A percentile compares a stretch with the other conserved stretches of the same genome.
phyloP scores from a whole-genome alignment of 2,329 filamentous ascomycete genomes.

The Helicocarpus griseus region DNA sequence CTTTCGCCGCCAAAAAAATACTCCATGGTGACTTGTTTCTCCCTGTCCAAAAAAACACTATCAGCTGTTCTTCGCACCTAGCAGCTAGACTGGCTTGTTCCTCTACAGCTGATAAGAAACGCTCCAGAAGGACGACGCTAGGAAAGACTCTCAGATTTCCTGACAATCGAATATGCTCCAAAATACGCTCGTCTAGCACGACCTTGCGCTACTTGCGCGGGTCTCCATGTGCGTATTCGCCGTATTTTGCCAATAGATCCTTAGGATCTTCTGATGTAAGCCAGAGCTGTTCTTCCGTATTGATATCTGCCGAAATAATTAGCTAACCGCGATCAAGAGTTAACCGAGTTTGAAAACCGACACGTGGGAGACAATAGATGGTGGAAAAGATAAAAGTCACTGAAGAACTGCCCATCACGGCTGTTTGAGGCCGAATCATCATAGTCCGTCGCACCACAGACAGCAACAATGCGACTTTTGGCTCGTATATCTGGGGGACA shows the following conservation, averaged over 20 bases:
- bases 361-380: background rate
- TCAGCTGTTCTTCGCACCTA: background rate
- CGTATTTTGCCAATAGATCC: constrained; percentile 10
- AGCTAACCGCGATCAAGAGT: too few relatives aligned
- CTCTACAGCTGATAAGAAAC: background rate
- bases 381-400: background rate
- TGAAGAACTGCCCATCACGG: background rate
- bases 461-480: background rate
- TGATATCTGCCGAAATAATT: too few relatives aligned
- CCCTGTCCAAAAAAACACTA: background rate
- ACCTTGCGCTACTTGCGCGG: constrained; percentile 5
- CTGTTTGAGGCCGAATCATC: background rate
- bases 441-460: background rate
- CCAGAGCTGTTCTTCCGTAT: constrained; percentile 3
- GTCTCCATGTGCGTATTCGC: constrained; percentile 12
- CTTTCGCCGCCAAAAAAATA: background rate
- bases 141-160: background rate
- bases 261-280: constrained; percentile 10
- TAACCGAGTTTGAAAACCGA: background rate
- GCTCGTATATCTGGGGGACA: background rate
- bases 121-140: background rate
- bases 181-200: constrained; percentile 8
- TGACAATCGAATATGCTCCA: background rate
- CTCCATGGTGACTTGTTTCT: background rate
- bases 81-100: background rate